Evolutionary conservation across 768 basidiomycete species (phyloP).

Genomic region (Coprinopsis cinerea): DNA sequence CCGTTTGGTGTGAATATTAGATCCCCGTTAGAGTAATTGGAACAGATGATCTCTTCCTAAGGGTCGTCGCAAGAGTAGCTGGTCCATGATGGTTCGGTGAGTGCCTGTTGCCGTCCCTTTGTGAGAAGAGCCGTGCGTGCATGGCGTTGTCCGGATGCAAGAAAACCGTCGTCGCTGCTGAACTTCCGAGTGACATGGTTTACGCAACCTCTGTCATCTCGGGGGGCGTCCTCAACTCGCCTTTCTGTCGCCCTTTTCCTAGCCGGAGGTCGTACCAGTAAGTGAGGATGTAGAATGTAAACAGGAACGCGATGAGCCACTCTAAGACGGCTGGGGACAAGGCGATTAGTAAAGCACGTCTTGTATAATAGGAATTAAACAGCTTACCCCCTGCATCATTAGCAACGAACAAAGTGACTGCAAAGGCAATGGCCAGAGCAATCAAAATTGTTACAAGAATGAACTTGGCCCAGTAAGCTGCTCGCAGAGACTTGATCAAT

Average conservation of each 20-base stretch:
- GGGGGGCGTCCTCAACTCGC: slow-evolving; percentile 30
- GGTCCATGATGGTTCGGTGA: no score
- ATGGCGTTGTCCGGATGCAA: no score
- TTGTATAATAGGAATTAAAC: neutral
- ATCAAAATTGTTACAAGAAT: slow-evolving; percentile 55
- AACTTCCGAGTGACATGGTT: no score
- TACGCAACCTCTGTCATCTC: neutral
- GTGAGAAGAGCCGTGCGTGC: no score
- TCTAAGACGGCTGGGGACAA: slow-evolving; percentile 52
- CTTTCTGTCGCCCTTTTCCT: slow-evolving; percentile 46
- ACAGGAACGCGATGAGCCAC: slow-evolving; percentile 70
- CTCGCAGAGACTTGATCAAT: slow-evolving; percentile 37
- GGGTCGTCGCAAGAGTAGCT: no score
- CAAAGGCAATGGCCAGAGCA: slow-evolving; percentile 58
- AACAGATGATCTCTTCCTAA: no score
- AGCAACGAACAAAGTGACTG: slow-evolving; percentile 38
- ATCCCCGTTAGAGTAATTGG: no score
- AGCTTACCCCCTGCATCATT: slow-evolving; percentile 45
- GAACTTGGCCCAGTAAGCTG: slow-evolving; percentile 57
- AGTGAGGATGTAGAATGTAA: slow-evolving; percentile 66
- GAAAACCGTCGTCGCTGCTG: no score
- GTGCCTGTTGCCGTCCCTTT: no score
- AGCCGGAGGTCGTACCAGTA: slow-evolving; percentile 68
- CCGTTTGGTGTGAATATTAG: no score
- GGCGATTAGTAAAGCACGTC: neutral